These are phyloP conservation scores for Chlamydomonas incerta DNA, from an alignment of 139 green algal genomes.

Conservation along the genomic window DNA sequence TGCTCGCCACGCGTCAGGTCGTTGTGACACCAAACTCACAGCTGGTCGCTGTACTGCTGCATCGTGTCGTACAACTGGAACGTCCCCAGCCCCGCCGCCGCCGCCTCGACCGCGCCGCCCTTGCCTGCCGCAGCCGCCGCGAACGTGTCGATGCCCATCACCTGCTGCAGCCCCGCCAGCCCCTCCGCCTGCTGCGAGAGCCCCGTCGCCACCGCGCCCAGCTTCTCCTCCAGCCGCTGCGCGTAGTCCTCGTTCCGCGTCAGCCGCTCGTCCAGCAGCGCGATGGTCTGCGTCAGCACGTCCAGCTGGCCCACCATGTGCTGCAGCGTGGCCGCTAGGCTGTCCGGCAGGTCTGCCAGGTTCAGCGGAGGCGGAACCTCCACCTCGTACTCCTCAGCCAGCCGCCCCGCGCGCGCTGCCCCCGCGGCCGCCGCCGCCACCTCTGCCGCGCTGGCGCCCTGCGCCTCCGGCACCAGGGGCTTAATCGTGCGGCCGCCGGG, in stretches of 20 bases:
- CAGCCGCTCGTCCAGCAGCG: slow-evolving; percentile 82
- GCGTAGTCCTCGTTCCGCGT: slow-evolving; percentile 81
- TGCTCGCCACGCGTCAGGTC: no score
- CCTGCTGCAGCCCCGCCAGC: neutral
- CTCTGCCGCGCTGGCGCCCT: neutral
- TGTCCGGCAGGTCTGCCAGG: slow-evolving; percentile 65
- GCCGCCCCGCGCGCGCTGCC: neutral
- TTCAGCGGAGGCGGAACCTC: slow-evolving; percentile 69
- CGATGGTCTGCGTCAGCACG: slow-evolving; percentile 85
- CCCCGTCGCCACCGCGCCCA: neutral
- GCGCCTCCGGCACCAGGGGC: no score
- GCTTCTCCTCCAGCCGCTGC: slow-evolving; percentile 46
- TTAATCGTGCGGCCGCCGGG: neutral
- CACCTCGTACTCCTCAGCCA: slow-evolving; percentile 50
- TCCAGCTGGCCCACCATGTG: slow-evolving; percentile 86
- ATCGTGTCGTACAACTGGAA: slow-evolving; percentile 12
- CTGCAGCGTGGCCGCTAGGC: slow-evolving; percentile 75
- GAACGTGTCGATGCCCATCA: neutral
- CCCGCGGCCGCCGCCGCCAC: neutral
- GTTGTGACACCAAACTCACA: neutral
- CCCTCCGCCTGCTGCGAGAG: no score
- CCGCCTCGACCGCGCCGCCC: neutral
- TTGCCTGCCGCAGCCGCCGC: neutral
- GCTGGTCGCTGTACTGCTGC: slow-evolving; percentile 29
- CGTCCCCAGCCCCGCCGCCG: neutral